Conservation (phyloP, 116 monocot species). For the Iris pallida region DNA sequence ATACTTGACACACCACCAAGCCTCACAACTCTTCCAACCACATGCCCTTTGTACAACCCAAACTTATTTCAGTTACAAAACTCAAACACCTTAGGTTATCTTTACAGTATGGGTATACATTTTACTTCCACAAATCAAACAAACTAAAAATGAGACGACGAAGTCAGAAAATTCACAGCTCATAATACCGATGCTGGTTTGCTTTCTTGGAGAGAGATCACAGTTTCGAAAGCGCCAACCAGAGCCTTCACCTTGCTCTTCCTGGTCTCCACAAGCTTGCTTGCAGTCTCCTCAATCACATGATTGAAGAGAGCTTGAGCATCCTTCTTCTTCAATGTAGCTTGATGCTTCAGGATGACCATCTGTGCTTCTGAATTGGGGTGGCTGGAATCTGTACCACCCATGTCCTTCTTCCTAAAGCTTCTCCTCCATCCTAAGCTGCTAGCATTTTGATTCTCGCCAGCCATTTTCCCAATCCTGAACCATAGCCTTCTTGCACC, state of each 20-base stretch:
- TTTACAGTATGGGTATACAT: too few species aligned
- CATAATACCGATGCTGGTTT: constrained; percentile 1
- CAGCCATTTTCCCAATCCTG: constrained; percentile 13
- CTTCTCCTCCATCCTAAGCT: constrained; percentile 8
- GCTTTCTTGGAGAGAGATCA: constrained; percentile 17
- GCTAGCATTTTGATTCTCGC: constrained; percentile 6
- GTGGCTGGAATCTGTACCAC: neutral
- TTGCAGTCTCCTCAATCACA: constrained; percentile 86
- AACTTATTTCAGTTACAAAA: too few species aligned
- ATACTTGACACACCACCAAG: too few species aligned
- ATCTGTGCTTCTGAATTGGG: constrained; percentile 18
- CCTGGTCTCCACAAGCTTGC: constrained; percentile 73
- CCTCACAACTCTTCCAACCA: too few species aligned
- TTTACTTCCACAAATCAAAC: neutral
- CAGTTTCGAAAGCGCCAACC: constrained; percentile 22
- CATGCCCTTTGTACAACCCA: too few species aligned
- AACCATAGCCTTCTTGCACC: constrained; percentile 27
- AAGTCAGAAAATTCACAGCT: neutral
- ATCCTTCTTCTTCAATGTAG: constrained; percentile 47
- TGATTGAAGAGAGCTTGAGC: constrained; percentile 49
- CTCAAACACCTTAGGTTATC: too few species aligned
- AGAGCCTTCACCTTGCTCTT: constrained; percentile 79
- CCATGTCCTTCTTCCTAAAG: constrained; percentile 16
- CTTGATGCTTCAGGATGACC: constrained; percentile 36
- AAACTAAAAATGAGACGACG: neutral